phyloP scores from a whole-genome alignment of 192 early-diverging fungal genomes.

The Jimgerdemannia flammicorona region DNA sequence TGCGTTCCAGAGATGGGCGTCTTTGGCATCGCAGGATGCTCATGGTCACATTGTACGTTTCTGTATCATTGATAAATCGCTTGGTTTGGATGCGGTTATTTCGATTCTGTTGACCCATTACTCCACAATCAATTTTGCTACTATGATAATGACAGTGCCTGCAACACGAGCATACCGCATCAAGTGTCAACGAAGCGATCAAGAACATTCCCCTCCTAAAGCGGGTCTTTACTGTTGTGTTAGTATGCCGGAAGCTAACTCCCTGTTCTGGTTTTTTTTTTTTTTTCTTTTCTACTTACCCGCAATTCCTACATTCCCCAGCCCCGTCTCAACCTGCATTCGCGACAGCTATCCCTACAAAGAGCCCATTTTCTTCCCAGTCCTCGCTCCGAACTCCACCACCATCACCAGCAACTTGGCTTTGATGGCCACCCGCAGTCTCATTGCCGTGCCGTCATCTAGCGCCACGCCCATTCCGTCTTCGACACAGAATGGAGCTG shows the following conservation, averaged over 20 bases:
- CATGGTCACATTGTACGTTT: constrained; percentile 34
- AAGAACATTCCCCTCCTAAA: neutral
- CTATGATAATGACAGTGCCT: neutral
- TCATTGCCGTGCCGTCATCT: too few species aligned
- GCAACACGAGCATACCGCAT: neutral
- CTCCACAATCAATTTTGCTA: neutral
- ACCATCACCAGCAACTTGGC: too few species aligned
- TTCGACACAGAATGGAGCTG: too few species aligned
- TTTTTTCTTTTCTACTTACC: neutral
- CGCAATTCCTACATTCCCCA: neutral
- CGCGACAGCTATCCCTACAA: constrained; percentile 33
- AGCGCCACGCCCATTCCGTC: too few species aligned
- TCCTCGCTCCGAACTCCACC: too few species aligned
- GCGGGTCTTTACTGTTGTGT: neutral
- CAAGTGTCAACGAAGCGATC: neutral
- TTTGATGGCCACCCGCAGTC: too few species aligned
- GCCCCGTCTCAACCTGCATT: constrained; percentile 13
- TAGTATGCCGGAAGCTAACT: neutral
- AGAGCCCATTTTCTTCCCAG: constrained; percentile 13
- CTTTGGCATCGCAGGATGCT: constrained; percentile 22
- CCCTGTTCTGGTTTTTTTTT: neutral
- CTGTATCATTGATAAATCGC: neutral
- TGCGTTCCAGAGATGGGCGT: constrained; percentile 25
- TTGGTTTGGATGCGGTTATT: neutral
- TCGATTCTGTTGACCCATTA: neutral